These are phyloP conservation scores for Fusarium sp. DNA, from an alignment of 2,329 filamentous ascomycete genomes.

Conservation along the genomic window DNA sequence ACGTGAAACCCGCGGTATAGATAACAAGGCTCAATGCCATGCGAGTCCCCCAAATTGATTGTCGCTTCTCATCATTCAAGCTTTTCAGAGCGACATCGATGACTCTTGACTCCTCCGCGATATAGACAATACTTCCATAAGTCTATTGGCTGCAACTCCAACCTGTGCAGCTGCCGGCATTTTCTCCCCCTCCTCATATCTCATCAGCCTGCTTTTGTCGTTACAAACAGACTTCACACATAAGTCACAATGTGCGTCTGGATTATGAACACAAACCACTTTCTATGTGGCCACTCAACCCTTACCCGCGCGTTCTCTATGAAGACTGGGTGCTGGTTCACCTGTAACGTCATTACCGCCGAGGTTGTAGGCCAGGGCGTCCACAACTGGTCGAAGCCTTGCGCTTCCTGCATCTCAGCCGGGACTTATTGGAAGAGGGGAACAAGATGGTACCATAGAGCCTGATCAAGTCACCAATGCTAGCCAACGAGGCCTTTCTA, in stretches of 20 bases:
- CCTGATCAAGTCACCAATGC: background rate
- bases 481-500: no score
- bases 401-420: background rate
- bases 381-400: background rate
- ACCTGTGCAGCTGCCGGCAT: background rate
- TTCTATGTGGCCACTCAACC: background rate
- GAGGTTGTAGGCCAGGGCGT: background rate
- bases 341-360: background rate
- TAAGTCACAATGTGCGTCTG: background rate
- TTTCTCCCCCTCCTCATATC: background rate
- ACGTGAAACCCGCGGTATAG: no score
- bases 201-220: fast-evolving
- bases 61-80: background rate
- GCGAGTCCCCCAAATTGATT: fast-evolving
- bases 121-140: background rate
- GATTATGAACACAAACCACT: background rate
- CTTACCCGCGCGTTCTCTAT: background rate
- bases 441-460: background rate
- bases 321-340: background rate
- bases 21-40: background rate
- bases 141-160: no score
- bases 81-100: background rate
- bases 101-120: no score
- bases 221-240: fast-evolving
- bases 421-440: background rate